Conservation (phyloP, 2,329 filamentous ascomycete species). For the Trichophyton simii region DNA sequence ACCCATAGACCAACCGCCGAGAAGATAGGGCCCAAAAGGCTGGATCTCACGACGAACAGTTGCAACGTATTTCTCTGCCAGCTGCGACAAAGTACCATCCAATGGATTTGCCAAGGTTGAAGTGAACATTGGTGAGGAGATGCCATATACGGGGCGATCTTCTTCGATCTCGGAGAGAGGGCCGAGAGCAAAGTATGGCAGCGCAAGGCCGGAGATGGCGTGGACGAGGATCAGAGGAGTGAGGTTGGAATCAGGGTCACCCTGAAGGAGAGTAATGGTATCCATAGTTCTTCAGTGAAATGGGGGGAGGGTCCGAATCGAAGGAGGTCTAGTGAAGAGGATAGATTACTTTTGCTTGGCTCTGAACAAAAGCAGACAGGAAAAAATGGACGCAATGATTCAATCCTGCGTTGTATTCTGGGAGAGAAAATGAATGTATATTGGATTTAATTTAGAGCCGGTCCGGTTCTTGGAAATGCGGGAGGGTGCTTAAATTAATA, state of each 20-base stretch:
- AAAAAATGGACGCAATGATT: constrained; percentile 1
- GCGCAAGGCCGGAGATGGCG: constrained; percentile 15
- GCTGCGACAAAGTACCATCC: constrained; percentile 11
- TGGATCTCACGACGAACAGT: constrained; percentile 18
- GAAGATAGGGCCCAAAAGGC: constrained; percentile 26
- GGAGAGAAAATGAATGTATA: constrained; percentile 4
- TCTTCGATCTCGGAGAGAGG: constrained; percentile 10
- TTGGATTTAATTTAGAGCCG: constrained; percentile 6
- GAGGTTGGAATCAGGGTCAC: constrained; percentile 10
- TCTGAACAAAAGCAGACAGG: not conserved
- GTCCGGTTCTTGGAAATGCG: constrained; percentile 1
- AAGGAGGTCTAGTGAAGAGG: not conserved
- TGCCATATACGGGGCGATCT: constrained; percentile 15
- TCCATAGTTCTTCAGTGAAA: constrained; percentile 10
- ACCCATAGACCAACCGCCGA: constrained; percentile 29
- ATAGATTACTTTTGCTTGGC: constrained; percentile 4
- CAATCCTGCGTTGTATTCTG: constrained; percentile 1
- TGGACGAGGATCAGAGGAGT: constrained; percentile 16
- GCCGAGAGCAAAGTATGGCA: constrained; percentile 16
- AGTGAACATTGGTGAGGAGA: constrained; percentile 16
- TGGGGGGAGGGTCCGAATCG: not conserved
- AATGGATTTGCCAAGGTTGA: constrained; percentile 11
- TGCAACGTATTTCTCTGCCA: constrained; percentile 14
- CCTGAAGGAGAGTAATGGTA: constrained; percentile 15
- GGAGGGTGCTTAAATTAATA: constrained; percentile 5